Conservation (phyloP, 2,329 filamentous ascomycete species). For the Colletotrichum sp. region DNA sequence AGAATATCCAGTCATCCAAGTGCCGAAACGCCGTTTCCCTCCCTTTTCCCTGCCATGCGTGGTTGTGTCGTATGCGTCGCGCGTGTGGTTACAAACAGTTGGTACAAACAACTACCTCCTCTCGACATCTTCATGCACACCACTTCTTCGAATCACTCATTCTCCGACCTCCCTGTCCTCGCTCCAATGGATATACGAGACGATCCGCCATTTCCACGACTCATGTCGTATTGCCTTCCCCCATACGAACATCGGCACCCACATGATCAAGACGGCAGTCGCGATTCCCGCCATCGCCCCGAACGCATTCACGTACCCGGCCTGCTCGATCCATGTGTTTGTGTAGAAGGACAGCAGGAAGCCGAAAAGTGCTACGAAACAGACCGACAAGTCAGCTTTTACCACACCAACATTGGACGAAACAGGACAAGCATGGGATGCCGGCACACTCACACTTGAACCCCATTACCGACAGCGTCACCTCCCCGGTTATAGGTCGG, state of each 20-base stretch:
- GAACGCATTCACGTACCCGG: conserved; percentile 56
- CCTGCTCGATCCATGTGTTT: conserved; percentile 58
- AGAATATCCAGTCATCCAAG: neutral
- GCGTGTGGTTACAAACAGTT: neutral
- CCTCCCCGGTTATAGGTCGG: conserved; percentile 61
- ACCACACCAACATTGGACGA: neutral
- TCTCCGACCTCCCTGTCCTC: conserved; percentile 61
- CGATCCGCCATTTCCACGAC: conserved; percentile 53
- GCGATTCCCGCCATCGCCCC: conserved; percentile 64
- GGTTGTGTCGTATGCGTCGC: neutral
- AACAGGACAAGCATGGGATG: neutral
- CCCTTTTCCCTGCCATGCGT: neutral
- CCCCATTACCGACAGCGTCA: conserved; percentile 55
- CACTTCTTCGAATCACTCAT: conserved; percentile 30
- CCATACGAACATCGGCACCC: conserved; percentile 57
- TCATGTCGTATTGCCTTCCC: conserved; percentile 52
- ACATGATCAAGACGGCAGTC: conserved; percentile 49
- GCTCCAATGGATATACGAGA: conserved; percentile 53
- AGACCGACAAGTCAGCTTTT: conserved; percentile 9
- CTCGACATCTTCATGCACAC: neutral
- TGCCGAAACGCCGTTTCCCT: neutral
- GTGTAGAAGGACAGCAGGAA: conserved; percentile 66
- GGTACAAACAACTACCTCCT: neutral
- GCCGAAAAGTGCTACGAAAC: conserved; percentile 52
- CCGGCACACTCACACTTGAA: conserved; percentile 56